phyloP scores from a whole-genome alignment of 2,329 filamentous ascomycete species.

The Lachnellula hyalina region DNA sequence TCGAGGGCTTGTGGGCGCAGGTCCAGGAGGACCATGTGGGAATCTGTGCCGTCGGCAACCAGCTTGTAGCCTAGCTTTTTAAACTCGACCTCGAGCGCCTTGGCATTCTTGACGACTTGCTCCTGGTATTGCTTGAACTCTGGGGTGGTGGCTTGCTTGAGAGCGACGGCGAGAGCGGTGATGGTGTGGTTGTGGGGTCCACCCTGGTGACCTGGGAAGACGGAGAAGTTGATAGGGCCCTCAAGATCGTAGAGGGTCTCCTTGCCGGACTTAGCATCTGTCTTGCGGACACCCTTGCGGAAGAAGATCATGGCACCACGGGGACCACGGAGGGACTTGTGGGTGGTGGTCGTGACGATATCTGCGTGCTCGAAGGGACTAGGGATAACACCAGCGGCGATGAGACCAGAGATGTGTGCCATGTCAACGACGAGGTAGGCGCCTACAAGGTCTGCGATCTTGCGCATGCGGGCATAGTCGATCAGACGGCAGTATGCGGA shows the following conservation, averaged over 20 bases:
- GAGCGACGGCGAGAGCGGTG: constrained; percentile 87
- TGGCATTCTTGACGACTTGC: constrained; percentile 88
- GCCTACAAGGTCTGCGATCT: constrained; percentile 89
- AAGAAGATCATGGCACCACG: constrained; percentile 99
- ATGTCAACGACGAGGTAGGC: constrained; percentile 97
- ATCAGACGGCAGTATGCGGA: constrained; percentile 98
- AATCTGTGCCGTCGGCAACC: constrained; percentile 92
- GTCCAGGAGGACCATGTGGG: constrained; percentile 94
- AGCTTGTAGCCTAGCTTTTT: constrained; percentile 89
- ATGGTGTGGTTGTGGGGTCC: constrained; percentile 99
- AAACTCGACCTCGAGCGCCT: constrained; percentile 79
- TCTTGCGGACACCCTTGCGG: constrained; percentile 90
- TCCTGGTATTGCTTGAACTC: constrained; percentile 95
- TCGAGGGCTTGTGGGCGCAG: constrained; percentile 83
- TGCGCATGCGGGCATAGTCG: constrained; percentile 92
- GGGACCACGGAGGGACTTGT: constrained; percentile 97
- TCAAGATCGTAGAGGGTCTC: constrained; percentile 89
- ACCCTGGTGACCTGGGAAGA: constrained; percentile 98
- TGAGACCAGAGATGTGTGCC: constrained; percentile 96
- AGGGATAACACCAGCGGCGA: constrained; percentile 88
- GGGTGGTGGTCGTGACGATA: constrained; percentile 95
- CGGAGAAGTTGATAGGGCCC: constrained; percentile 95
- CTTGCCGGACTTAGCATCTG: constrained; percentile 86
- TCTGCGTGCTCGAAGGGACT: constrained; percentile 91
- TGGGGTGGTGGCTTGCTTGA: constrained; percentile 85